Percentiles rank a stretch among this genome's conserved stretches.
These are phyloP conservation scores for carrot (Daucus carota) DNA, from an alignment of 129 eudicot genomes.

Conservation along the genomic window DNA sequence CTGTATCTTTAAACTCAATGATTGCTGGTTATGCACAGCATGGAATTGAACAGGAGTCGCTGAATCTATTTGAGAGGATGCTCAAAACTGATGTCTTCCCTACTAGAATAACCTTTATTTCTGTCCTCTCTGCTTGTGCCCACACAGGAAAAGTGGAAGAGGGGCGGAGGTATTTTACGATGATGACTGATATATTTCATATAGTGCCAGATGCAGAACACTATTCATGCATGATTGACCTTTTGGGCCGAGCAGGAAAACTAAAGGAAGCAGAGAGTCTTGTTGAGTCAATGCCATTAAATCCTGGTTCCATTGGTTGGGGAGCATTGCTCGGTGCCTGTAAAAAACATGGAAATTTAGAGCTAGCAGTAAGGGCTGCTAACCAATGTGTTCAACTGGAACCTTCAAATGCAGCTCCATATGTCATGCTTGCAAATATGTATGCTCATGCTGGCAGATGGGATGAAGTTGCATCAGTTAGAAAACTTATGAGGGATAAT, in stretches of 20 bases:
- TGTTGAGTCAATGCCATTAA: constrained; percentile 54
- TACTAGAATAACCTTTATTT: constrained; percentile 50
- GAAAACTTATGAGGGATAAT: constrained; percentile 46
- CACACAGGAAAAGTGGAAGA: constrained; percentile 63
- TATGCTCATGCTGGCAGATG: constrained; percentile 46
- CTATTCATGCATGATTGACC: constrained; percentile 69
- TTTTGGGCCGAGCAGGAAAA: constrained; percentile 67
- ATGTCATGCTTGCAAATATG: constrained; percentile 69
- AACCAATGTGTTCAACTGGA: constrained; percentile 44
- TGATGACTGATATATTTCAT: constrained; percentile 38
- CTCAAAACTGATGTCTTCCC: constrained; percentile 35
- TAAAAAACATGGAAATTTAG: constrained; percentile 52
- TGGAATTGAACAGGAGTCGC: constrained; percentile 47
- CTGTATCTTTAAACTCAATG: constrained; percentile 52
- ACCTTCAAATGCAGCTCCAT: constrained; percentile 66
- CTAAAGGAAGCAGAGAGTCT: constrained; percentile 52
- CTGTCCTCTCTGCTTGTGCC: constrained; percentile 62
- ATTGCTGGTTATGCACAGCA: constrained; percentile 71
- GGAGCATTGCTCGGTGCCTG: constrained; percentile 72
- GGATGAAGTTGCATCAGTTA: constrained; percentile 57
- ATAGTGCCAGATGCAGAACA: constrained; percentile 55
- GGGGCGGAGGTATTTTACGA: constrained; percentile 37
- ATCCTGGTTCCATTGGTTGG: constrained; percentile 61
- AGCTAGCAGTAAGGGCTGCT: constrained; percentile 67
- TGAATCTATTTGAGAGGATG: constrained; percentile 50